These are phyloP conservation scores for Porcisia deanei DNA, from an alignment of 208 protist species.

Conservation along the genomic window DNA sequence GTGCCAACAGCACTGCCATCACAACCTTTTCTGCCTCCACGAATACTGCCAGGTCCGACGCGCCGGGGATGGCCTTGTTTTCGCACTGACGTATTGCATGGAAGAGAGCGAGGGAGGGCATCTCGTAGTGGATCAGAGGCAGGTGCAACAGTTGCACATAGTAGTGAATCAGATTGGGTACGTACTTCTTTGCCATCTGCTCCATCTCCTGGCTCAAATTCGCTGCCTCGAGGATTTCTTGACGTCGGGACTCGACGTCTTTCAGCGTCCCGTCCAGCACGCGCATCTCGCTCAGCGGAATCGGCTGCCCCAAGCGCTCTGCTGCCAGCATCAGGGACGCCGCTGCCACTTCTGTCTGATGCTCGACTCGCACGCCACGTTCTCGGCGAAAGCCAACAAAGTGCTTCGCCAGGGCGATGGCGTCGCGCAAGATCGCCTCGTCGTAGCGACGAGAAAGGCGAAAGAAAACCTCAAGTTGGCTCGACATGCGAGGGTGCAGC, in stretches of 20 bases:
- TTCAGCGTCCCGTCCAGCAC: constrained; percentile 57
- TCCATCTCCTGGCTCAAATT: constrained; percentile 37
- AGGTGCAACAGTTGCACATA: constrained; percentile 71
- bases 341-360: constrained; percentile 55
- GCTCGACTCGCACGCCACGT: constrained; percentile 46
- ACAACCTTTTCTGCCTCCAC: constrained; percentile 54
- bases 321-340: constrained; percentile 77
- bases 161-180: constrained; percentile 47
- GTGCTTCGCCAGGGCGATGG: constrained; percentile 44
- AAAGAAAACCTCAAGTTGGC: constrained; percentile 54
- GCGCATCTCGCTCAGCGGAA: constrained; percentile 67
- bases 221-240: constrained; percentile 49
- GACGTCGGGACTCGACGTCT: constrained; percentile 54
- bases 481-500: constrained; percentile 52
- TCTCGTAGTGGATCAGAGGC: constrained; percentile 55
- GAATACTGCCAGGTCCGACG: constrained; percentile 32
- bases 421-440: constrained; percentile 42
- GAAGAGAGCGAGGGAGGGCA: constrained; percentile 47
- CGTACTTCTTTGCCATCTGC: constrained; percentile 35
- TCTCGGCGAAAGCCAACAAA: constrained; percentile 62
- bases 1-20: constrained; percentile 61
- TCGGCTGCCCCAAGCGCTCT: constrained; percentile 48
- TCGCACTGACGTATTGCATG: constrained; percentile 34
- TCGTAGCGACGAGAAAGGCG: constrained; percentile 43
- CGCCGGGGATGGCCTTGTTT: not conserved